Base-by-base conservation (phyloP, 225 moss, liverwort and hornwort species). In the Anthoceros angustus region DNA sequence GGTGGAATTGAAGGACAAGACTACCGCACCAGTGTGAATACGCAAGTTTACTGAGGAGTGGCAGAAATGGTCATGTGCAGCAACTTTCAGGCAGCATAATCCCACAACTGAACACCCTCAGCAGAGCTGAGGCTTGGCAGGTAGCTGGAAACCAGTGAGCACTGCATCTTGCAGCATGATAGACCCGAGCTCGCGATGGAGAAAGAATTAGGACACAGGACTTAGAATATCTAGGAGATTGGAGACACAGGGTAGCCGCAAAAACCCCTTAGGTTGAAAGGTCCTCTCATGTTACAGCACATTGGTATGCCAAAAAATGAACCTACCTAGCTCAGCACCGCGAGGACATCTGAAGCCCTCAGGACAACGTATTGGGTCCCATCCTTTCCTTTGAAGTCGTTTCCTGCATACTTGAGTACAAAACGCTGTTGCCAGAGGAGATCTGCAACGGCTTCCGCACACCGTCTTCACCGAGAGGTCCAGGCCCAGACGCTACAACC, bases 391-490 rank as follows among this genome's bases (percentile, higher is more conserved):
- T 94, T 94, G 75, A 94, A 94, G 40, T 94, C 93, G 62, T 86
- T 94, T 23, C 93, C 93, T 0, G 93, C 90, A 71, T 87, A 90
- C 76, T 90, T 94, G 21, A 94, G 72, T 94, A 94, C 77, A 94
- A 49, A 8, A 94, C 93, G 20, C 81, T 83, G 71, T 86, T 88
- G 6, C 86, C 87, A 18, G 84, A 71, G 63, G 70, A 72, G 69
- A 90, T 73, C 42, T 94, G 87, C 74, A 94, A 69, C 45, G 93
- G 43, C 76, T 82, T 90, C 79, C 81, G 80, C 41, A 69, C 75
- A n/a, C 93, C 93, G 66, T 94, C 90, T 78, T 94, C 93, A 41
- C 87, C 90, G 48, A 84, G 74, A 9, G 72, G 66, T 21, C 93
- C 93, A 12, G 86, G 75, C 38, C 93, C 93, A 32, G 83, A 64